Percentiles rank a stretch among this genome's conserved stretches.
Conservation (phyloP, 2,329 filamentous ascomycete species). For the Aspergillus versicolor region DNA sequence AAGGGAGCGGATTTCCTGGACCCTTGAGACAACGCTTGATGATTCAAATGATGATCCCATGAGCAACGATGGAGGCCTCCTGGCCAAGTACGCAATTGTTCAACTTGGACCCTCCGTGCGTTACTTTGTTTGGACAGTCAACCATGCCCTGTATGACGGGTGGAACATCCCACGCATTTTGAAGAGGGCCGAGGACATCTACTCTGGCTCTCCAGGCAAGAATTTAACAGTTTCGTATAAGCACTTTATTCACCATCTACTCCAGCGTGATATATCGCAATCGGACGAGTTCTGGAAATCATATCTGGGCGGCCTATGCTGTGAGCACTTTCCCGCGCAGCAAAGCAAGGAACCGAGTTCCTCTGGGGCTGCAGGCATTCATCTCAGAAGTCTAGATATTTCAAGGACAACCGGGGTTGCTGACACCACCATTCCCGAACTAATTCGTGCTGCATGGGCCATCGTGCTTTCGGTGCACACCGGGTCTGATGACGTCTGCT, state of each 20-base stretch:
- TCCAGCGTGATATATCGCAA: conserved; percentile 23
- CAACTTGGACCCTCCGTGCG: conserved; percentile 21
- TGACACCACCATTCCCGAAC: conserved; percentile 46
- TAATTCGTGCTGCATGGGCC: conserved; percentile 55
- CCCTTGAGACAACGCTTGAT: conserved; percentile 26
- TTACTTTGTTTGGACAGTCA: conserved; percentile 51
- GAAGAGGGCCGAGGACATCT: conserved; percentile 37
- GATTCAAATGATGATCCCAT: conserved; percentile 24
- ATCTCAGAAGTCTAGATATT: conserved; percentile 24
- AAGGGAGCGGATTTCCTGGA: conserved; percentile 36
- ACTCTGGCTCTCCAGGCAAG: conserved; percentile 18
- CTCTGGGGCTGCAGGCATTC: conserved; percentile 25
- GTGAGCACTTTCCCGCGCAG: conserved; percentile 27
- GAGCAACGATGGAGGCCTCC: conserved; percentile 33
- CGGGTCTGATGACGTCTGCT: conserved; percentile 49
- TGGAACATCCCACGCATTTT: conserved; percentile 43
- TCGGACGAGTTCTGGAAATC: conserved; percentile 36
- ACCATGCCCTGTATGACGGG: conserved; percentile 56
- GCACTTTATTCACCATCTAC: conserved; percentile 33
- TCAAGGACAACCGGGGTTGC: conserved; percentile 18
- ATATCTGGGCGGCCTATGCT: conserved; percentile 28
- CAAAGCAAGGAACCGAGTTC: conserved; percentile 23
- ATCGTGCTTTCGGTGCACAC: conserved; percentile 52
- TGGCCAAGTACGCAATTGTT: conserved; percentile 39
- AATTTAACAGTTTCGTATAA: conserved; percentile 23